phyloP scores from a whole-genome alignment of 1,139 yeast species.

The Geotrichum europaeum region DNA sequence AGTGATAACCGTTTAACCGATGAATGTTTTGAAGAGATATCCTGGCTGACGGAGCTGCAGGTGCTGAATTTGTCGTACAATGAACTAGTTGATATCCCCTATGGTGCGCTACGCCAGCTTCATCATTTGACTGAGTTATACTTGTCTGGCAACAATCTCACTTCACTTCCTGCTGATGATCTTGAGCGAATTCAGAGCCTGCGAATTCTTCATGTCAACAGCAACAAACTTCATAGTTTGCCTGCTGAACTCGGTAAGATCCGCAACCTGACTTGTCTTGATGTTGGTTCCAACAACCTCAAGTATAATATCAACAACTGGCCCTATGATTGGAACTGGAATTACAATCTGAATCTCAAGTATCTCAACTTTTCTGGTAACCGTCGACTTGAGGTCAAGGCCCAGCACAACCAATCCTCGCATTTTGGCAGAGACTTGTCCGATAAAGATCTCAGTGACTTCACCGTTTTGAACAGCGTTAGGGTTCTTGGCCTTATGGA shows the following conservation, averaged over 20 bases:
- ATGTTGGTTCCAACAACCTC: slow-evolving; percentile 85
- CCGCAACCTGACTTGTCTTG: slow-evolving; percentile 59
- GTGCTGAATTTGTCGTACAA: slow-evolving; percentile 76
- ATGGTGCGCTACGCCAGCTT: slow-evolving; percentile 59
- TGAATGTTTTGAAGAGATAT: slow-evolving; percentile 65
- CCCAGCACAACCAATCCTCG: slow-evolving; percentile 42
- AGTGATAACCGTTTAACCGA: slow-evolving; percentile 84
- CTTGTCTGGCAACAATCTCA: slow-evolving; percentile 76
- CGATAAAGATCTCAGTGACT: slow-evolving; percentile 57
- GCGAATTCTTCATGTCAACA: slow-evolving; percentile 63
- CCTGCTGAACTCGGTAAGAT: slow-evolving; percentile 86
- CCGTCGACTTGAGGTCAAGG: slow-evolving; percentile 80
- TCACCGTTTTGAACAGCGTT: slow-evolving; percentile 64
- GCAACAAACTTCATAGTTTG: slow-evolving; percentile 76
- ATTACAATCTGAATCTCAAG: slow-evolving; percentile 66
- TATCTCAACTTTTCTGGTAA: slow-evolving; percentile 91
- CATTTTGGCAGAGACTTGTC: slow-evolving; percentile 31
- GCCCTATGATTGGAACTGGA: slow-evolving; percentile 99
- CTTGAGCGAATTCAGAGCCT: slow-evolving; percentile 56
- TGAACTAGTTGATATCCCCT: slow-evolving; percentile 73
- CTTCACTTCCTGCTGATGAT: slow-evolving; percentile 81
- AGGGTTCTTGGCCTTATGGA: slow-evolving; percentile 85
- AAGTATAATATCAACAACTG: slow-evolving; percentile 90
- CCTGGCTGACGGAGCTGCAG: slow-evolving; percentile 54
- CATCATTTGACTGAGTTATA: slow-evolving; percentile 59